Evolutionary conservation across 1,284 basidiomycete genomes (phyloP).

Genomic region (Agaricales sp.): DNA sequence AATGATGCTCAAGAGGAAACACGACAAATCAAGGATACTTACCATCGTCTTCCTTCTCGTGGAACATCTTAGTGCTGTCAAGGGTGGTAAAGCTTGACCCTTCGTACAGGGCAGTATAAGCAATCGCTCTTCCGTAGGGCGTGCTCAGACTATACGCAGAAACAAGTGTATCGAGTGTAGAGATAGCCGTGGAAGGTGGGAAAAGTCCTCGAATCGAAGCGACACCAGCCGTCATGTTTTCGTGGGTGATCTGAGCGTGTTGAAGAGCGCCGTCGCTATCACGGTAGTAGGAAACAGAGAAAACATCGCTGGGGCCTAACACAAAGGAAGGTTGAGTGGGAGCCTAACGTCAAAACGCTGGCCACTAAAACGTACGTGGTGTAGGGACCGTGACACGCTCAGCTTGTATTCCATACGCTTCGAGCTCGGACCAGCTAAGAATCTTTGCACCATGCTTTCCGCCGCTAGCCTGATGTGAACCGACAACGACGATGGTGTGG

Average conservation of each 20-base stretch:
- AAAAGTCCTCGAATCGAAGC: slow-evolving; percentile 57
- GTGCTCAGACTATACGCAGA: slow-evolving; percentile 64
- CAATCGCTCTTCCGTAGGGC: slow-evolving; percentile 61
- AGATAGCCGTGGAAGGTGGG: slow-evolving; percentile 49
- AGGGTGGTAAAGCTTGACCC: slow-evolving; percentile 61
- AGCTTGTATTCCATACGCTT: slow-evolving; percentile 43
- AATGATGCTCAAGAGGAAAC: slow-evolving; percentile 3
- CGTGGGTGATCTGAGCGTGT: slow-evolving; percentile 60
- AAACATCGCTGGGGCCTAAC: slow-evolving; percentile 49
- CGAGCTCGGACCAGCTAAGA: slow-evolving; percentile 52
- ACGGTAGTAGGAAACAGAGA: slow-evolving; percentile 57
- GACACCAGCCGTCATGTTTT: slow-evolving; percentile 74
- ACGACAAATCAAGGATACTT: slow-evolving; percentile 10
- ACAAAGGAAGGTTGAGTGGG: slow-evolving; percentile 7
- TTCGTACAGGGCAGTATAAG: slow-evolving; percentile 67
- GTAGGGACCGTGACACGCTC: slow-evolving; percentile 34
- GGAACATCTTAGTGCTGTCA: slow-evolving; percentile 42
- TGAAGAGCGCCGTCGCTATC: slow-evolving; percentile 40
- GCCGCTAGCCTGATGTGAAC: slow-evolving; percentile 34
- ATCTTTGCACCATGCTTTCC: slow-evolving; percentile 40
- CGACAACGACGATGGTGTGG: slow-evolving; percentile 58
- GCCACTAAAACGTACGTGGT: slow-evolving; percentile 31
- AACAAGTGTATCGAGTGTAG: slow-evolving; percentile 59
- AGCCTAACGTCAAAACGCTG: not conserved
- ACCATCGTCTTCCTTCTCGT: slow-evolving; percentile 27